These are phyloP conservation scores for Fusarium concolor DNA, from an alignment of 2,329 filamentous ascomycete genomes.

Conservation along the genomic window DNA sequence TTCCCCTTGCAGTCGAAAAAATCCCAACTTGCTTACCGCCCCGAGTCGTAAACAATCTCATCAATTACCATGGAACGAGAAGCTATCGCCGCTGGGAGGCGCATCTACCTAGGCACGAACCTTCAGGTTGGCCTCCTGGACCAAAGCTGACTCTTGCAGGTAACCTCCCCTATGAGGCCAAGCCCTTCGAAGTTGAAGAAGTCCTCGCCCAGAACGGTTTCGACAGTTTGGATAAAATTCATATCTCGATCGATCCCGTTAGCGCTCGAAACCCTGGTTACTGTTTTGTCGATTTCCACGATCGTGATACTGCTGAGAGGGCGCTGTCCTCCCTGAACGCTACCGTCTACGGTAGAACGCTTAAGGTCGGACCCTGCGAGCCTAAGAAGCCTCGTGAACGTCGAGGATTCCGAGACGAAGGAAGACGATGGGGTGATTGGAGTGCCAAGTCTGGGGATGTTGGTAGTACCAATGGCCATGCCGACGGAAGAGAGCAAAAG, in stretches of 20 bases:
- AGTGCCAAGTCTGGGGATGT: constrained; percentile 36
- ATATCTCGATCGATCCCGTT: constrained; percentile 76
- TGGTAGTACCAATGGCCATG: not conserved
- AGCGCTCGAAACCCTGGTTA: constrained; percentile 77
- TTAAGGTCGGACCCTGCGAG: constrained; percentile 74
- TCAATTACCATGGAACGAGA: constrained; percentile 25
- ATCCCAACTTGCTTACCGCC: not conserved
- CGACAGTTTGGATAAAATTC: constrained; percentile 63
- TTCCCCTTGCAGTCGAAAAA: not conserved
- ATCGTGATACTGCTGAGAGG: constrained; percentile 65
- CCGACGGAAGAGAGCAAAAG: not conserved
- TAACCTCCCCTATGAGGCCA: constrained; percentile 68
- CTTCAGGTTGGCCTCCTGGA: not conserved
- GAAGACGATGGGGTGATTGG: constrained; percentile 60
- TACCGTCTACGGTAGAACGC: constrained; percentile 65
- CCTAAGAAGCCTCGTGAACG: constrained; percentile 56
- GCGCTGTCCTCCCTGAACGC: constrained; percentile 65
- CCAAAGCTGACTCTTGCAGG: constrained; percentile 19
- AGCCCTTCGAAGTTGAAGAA: constrained; percentile 70
- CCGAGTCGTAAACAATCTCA: not conserved
- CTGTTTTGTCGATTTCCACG: constrained; percentile 77
- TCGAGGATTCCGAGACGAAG: constrained; percentile 25
- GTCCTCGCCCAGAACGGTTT: constrained; percentile 60
- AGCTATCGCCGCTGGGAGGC: constrained; percentile 48
- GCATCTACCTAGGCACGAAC: constrained; percentile 66